Percentiles rank a stretch among this genome's conserved stretches.
Conservation (phyloP, 345 rosid genomes). For the Eucalyptus regnans region DNA sequence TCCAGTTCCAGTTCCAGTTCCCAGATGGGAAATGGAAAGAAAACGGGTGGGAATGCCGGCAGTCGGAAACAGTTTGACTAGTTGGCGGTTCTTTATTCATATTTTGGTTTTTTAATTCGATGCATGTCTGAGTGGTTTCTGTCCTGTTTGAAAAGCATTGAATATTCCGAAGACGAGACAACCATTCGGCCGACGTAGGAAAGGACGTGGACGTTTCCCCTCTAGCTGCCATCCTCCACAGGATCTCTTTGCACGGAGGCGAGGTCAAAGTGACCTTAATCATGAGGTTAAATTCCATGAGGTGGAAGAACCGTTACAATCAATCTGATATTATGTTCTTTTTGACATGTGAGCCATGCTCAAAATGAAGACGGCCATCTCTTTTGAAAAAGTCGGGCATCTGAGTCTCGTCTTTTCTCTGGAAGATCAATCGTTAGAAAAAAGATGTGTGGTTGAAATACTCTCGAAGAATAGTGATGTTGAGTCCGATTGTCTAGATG, state of each 20-base stretch:
- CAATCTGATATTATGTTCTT: not conserved
- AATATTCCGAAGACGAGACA: not conserved
- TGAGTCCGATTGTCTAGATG: accelerated
- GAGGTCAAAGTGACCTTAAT: not conserved
- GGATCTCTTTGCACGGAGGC: not conserved
- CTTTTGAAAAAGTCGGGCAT: not conserved
- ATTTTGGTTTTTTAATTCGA: not conserved
- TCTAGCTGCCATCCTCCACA: not conserved
- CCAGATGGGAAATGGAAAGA: not conserved
- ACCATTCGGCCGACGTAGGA: not conserved
- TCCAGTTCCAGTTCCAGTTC: not conserved
- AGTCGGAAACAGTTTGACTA: not conserved
- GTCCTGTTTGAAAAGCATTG: not conserved
- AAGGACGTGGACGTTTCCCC: not conserved
- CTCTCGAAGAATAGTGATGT: not conserved
- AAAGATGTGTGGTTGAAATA: not conserved
- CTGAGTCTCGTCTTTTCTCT: not conserved
- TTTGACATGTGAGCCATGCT: not conserved
- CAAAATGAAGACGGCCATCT: too few species aligned
- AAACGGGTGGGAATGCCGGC: not conserved
- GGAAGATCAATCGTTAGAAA: not conserved
- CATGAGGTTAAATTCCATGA: too few species aligned
- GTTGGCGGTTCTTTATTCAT: not conserved
- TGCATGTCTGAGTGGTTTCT: not conserved
- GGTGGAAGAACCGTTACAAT: too few species aligned